Conservation (phyloP, 768 basidiomycete species). For the Suillus ampliporus region DNA sequence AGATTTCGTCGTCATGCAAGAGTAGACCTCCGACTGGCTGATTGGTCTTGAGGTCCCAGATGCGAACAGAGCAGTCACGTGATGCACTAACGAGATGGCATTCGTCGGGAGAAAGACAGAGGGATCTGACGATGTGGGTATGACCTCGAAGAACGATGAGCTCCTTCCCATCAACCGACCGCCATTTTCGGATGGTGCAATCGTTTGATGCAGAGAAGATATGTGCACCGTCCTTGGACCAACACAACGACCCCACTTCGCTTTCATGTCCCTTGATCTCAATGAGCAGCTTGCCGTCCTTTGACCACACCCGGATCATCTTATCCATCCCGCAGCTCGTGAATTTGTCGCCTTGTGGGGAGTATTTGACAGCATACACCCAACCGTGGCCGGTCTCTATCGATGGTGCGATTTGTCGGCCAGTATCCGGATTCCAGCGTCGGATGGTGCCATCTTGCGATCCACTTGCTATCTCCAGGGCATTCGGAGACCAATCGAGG, state of each 20-base stretch:
- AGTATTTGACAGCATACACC: background rate
- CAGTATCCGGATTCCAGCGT: conserved; percentile 18
- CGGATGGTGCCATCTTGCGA: conserved; percentile 16
- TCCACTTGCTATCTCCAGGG: conserved; percentile 17
- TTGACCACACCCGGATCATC: background rate
- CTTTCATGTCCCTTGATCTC: background rate
- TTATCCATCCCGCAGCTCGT: background rate
- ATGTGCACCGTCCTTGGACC: background rate
- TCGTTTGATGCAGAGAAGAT: background rate
- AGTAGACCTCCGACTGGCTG: conserved; percentile 38
- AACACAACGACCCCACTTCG: background rate
- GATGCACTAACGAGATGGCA: background rate
- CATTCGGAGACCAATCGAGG: conserved; percentile 20
- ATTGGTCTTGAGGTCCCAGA: conserved; percentile 5
- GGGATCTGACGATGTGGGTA: background rate
- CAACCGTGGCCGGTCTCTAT: background rate
- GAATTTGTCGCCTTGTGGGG: background rate
- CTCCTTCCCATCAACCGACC: background rate
- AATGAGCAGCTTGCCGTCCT: background rate
- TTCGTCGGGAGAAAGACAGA: background rate
- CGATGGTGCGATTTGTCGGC: background rate
- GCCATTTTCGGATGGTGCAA: conserved; percentile 1
- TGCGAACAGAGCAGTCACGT: background rate
- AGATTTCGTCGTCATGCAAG: conserved; percentile 83
- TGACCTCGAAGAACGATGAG: background rate